These are phyloP conservation scores for Fraxinus floribunda DNA, from an alignment of 305 asterid species.

Conservation along the genomic window DNA sequence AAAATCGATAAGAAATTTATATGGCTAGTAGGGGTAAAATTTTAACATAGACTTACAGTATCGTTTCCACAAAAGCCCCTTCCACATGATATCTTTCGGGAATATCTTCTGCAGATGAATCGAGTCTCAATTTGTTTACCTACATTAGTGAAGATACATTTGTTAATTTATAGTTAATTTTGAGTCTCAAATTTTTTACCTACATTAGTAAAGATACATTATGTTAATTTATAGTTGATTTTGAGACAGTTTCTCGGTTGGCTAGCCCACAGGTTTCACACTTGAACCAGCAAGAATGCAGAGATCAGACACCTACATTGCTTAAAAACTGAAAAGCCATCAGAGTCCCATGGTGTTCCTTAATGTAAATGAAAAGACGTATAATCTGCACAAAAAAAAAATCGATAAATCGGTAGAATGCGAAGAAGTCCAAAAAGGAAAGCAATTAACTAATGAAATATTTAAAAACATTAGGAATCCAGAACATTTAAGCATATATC, in stretches of 20 bases:
- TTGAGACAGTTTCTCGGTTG: background rate
- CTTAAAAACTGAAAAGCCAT: conserved; percentile 88
- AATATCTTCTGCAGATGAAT: conserved; percentile 72
- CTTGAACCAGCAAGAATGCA: conserved; percentile 9
- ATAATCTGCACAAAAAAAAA: conserved; percentile 59
- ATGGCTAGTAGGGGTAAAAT: background rate
- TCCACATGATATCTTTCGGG: conserved; percentile 81
- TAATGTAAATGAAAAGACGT: conserved; percentile 75
- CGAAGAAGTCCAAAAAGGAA: background rate
- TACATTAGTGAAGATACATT: background rate
- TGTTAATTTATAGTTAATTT: background rate
- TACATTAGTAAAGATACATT: conserved; percentile 28
- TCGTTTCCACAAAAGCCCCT: conserved; percentile 92
- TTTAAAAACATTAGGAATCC: background rate
- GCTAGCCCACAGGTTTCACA: background rate
- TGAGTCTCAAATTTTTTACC: conserved; percentile 60
- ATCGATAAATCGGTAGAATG: conserved; percentile 22
- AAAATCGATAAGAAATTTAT: conserved; percentile 15
- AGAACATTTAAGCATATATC: conserved; percentile 2
- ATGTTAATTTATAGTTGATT: conserved; percentile 3
- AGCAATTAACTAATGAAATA: background rate
- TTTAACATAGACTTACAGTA: conserved; percentile 55
- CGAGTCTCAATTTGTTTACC: conserved; percentile 35
- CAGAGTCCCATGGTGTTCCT: conserved; percentile 77
- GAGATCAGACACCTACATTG: conserved; percentile 63